phyloP scores from a whole-genome alignment of 805 yeast species.

The Yarrowia porcina region DNA sequence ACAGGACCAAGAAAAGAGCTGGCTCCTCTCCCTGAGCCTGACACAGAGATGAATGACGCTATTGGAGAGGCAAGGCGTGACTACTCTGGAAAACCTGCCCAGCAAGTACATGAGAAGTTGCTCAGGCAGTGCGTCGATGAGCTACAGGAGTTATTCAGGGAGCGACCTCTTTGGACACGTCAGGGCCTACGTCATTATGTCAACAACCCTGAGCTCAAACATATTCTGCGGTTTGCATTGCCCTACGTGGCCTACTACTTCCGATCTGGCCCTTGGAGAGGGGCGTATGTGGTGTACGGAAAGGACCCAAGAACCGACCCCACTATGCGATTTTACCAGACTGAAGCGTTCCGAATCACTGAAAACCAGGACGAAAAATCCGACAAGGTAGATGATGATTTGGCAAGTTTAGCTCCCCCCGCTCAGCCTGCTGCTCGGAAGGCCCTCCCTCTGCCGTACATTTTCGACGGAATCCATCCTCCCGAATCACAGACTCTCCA shows the following conservation, averaged over 20 bases:
- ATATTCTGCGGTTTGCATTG: slow-evolving; percentile 65
- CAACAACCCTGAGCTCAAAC: slow-evolving; percentile 36
- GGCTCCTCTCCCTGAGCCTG: slow-evolving; percentile 2
- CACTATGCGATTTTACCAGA: slow-evolving; percentile 64
- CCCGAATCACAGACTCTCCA: slow-evolving; percentile 74
- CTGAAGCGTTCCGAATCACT: slow-evolving; percentile 71
- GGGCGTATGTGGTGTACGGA: slow-evolving; percentile 74
- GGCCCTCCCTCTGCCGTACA: slow-evolving; percentile 41
- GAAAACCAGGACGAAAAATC: slow-evolving; percentile 33
- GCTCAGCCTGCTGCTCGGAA: slow-evolving; percentile 37
- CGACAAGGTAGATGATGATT: slow-evolving; percentile 33
- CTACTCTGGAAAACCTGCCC: slow-evolving; percentile 9
- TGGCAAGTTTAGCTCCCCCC: slow-evolving; percentile 27
- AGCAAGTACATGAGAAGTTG: slow-evolving; percentile 43
- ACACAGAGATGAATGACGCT: not conserved
- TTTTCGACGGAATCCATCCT: slow-evolving; percentile 67
- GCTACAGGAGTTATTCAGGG: slow-evolving; percentile 50
- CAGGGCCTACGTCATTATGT: slow-evolving; percentile 47
- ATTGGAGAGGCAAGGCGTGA: slow-evolving; percentile 2
- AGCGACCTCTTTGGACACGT: slow-evolving; percentile 83
- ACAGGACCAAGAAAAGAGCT: slow-evolving; percentile 38
- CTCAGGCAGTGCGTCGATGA: slow-evolving; percentile 39
- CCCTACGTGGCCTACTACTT: slow-evolving; percentile 81
- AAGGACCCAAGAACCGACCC: slow-evolving; percentile 64
- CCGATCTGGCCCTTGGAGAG: slow-evolving; percentile 93